Evolutionary conservation across 345 rosid genomes (phyloP), one percentile per base, ranked within the genome.

Genomic region (Toxicodendron radicans): DNA sequence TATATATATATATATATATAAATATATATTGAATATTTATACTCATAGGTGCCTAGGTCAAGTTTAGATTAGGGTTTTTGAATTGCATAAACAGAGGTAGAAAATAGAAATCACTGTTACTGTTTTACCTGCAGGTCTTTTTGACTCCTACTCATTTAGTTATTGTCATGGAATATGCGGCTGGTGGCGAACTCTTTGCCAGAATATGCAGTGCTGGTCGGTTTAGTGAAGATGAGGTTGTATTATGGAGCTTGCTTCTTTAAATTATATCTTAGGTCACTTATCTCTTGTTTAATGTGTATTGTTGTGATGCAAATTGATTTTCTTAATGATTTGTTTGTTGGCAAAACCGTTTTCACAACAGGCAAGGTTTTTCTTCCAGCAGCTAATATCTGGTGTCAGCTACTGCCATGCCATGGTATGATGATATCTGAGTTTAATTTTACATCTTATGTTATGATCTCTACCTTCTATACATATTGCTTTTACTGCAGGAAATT

Each of bases 331-430:
- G 43, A 30, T 48, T 35, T 65, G 10, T 66, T 64, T 69, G 13
- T 3, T 41, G 71, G 27, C 17, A 56, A 16, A 38, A 73, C 41
- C 33, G 30, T 33, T 73, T 57, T 35, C 13, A 6, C 30, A 57
- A 27, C 79, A 92, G 94, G 87, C 93, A 57, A 86, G 97, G 69
- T 92, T 90, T 84, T 92, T 92, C 90, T 87, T 92, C 79, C 97
- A 92, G 85, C 97, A 92, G 79, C 88, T 92, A 63, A 88, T 90
- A 77, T 92, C 97, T 66, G 94, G 97, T 64, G 97, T 92, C 85
- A 92, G 97, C 88, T 92, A 88, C 81, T 92, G 94, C 58, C 97
- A 92, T 82, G 85, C 86, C 74, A 92, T 90, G 94, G 97, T 92
- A 87, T 68, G 70, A 87, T 67, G 70, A 32, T 62, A 58, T 23